Evolutionary conservation across 1,284 basidiomycete species (phyloP), one percentile per base, ranked within the genome.

Genomic region (Pseudozyma tsukubaensis): DNA sequence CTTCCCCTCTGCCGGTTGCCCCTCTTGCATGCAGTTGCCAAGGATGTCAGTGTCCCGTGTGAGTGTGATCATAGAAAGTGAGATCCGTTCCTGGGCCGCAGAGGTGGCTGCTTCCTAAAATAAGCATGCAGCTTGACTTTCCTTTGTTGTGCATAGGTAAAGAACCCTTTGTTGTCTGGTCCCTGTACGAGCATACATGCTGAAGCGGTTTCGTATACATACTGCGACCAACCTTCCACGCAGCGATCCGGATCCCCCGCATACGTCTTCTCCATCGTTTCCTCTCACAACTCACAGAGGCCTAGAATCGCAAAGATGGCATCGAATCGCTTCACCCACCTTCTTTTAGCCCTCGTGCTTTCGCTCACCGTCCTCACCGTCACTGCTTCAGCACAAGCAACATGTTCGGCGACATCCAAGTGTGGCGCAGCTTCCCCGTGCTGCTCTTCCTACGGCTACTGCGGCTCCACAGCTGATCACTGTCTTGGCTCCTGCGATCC

Each of bases 401-500:
- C 16, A 36, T 76, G 73, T 45, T 58, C 58, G 11, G 50, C 73
- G 16, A 55, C 58, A 29, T 51, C 50, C 14, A 52, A 61, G n/a
- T 76, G 73, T 43, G 54, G 50, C 14, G 29, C 40, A 6, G 36
- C 59, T 6, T 61, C 73, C 1, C 73, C 73, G 13, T 76, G 73
- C 51, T 73, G 71, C 36, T 61, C 55, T 3, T 45, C 60, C 29
- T 71, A 68, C 56, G 73, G 73, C 50, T 72, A 57, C 59, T 79
- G 77, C 40, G 77, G 77, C 35, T 52, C 37, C 29, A 21, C 52
- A 4, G 19, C 52, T 5, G 48, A 43, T 19, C 59, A 67, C 54
- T 77, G 75, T 52, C 63, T 68, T n/a, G 72, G 72, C 35, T 52
- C 50, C 8, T 79, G 77, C 48, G 64, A 79, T 21, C 69, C 77